A percentile compares a stretch with the other conserved stretches of the same genome.
phyloP scores from a whole-genome alignment of 78 protist species.

The Diacronema lutheri region DNA sequence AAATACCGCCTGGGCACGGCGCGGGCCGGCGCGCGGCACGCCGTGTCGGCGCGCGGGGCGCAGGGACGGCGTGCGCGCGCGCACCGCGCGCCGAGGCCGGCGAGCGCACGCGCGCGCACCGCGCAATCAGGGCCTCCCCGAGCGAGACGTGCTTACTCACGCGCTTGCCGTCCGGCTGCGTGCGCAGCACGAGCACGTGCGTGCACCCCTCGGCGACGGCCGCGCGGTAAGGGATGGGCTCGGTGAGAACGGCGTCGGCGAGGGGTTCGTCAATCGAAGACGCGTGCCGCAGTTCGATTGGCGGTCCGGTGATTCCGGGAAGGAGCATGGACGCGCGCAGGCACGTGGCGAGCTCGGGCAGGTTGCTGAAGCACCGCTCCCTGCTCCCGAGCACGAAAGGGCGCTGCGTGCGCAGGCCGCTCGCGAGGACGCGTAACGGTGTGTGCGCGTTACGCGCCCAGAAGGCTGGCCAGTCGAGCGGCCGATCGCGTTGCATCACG shows the following conservation, averaged over 20 bases:
- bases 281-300: too few relatives aligned
- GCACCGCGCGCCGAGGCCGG: too few relatives aligned
- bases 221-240: constrained; percentile 16
- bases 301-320: constrained; percentile 5
- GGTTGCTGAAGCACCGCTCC: not conserved
- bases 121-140: not conserved
- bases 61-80: too few relatives aligned
- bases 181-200: constrained; percentile 32
- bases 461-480: not conserved
- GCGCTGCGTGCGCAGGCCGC: not conserved
- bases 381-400: not conserved
- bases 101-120: too few relatives aligned
- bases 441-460: not conserved
- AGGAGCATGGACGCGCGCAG: constrained; percentile 19
- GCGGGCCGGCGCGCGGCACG: too few relatives aligned
- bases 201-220: constrained; percentile 18
- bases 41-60: too few relatives aligned
- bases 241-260: constrained; percentile 14
- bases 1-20: not conserved
- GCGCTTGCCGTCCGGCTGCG: not conserved
- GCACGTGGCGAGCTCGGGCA: constrained; percentile 8
- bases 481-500: not conserved
- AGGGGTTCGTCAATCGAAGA: not conserved
- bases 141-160: not conserved
- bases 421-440: not conserved